Evolutionary conservation across 495 filamentous ascomycete species (phyloP), one percentile per base, ranked within the genome.

Genomic region (Podospora appendiculata): DNA sequence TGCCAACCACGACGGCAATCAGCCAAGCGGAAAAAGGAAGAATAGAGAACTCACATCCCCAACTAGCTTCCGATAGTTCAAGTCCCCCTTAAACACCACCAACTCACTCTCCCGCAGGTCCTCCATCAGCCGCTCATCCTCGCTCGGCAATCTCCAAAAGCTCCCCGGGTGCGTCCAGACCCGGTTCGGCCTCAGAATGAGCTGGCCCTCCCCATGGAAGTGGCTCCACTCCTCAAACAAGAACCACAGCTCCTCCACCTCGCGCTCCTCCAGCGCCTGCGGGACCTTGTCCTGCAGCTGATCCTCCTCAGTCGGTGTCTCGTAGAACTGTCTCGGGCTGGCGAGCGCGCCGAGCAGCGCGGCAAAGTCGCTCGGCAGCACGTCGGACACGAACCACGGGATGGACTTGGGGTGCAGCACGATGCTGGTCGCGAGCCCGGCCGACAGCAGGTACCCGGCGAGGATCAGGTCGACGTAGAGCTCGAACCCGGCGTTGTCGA

Each of bases 321-420:
- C 72, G 66, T 90, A 96, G 72, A 96, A 96, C 6, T 66, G 41
- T 57, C 83, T 79, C 0, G 93, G 87, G 53, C 82, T 75, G 5
- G 81, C 77, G n/a, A 97, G 77, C 4, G 84, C 85, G 47, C 77
- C 80, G 17, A 97, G 79, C 5, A 98, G 78, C 48, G 86, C 81
- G 0, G 73, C 77, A 57, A 98, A 96, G 61, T 98, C 93, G 19
- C 69, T 76, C 0, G 90, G 89, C 10, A 95, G 67, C 11, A 97
- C 93, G 59, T 98, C 93, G 0, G 89, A 95, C 43, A 98, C 93
- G 58, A 97, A 98, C 93, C 93, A 98, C 0, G 93, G 93, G 47
- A 97, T 87, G 35, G 81, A 80, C 69, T 98, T 98, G 6, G 93
- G 89, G 63, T 95, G 90, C 8, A 98, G 79, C n/a, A 96, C 83